phyloP scores from a whole-genome alignment of 805 yeast species.

The Sungouiella thailandica region DNA sequence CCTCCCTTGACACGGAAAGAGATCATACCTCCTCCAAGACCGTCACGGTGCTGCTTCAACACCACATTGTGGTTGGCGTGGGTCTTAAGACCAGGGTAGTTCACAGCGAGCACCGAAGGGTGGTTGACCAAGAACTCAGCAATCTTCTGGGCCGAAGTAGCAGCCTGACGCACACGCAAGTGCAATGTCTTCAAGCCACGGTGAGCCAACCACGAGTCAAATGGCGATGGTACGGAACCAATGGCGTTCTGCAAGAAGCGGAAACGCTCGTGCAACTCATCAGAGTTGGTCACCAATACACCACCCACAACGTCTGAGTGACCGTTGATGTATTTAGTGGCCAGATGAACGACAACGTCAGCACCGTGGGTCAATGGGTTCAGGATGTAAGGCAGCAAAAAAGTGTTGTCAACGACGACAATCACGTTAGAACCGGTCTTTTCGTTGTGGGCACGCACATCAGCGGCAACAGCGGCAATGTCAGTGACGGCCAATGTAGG shows the following conservation, averaged over 20 bases:
- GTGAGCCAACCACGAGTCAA: constrained; percentile 90
- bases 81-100: constrained; percentile 76
- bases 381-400: constrained; percentile 80
- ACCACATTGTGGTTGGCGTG: constrained; percentile 64
- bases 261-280: constrained; percentile 54
- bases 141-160: constrained; percentile 59
- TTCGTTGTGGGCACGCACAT: constrained; percentile 42
- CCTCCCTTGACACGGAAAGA: constrained; percentile 85
- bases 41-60: constrained; percentile 70
- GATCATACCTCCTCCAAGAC: constrained; percentile 89
- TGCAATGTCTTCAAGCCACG: constrained; percentile 86
- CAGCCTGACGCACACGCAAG: constrained; percentile 68
- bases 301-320: constrained; percentile 92
- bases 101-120: constrained; percentile 57
- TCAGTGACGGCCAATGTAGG: constrained; percentile 81
- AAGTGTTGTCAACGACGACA: constrained; percentile 83
- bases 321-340: constrained; percentile 87
- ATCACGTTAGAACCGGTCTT: constrained; percentile 47
- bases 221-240: constrained; percentile 87
- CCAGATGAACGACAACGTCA: constrained; percentile 83
- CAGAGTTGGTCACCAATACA: constrained; percentile 65
- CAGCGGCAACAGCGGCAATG: constrained; percentile 54
- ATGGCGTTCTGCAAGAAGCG: constrained; percentile 81
- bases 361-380: constrained; percentile 83
- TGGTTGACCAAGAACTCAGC: constrained; percentile 56